phyloP scores from a whole-genome alignment of 106 monocot species.

The Phalaenopsis aphrodite region DNA sequence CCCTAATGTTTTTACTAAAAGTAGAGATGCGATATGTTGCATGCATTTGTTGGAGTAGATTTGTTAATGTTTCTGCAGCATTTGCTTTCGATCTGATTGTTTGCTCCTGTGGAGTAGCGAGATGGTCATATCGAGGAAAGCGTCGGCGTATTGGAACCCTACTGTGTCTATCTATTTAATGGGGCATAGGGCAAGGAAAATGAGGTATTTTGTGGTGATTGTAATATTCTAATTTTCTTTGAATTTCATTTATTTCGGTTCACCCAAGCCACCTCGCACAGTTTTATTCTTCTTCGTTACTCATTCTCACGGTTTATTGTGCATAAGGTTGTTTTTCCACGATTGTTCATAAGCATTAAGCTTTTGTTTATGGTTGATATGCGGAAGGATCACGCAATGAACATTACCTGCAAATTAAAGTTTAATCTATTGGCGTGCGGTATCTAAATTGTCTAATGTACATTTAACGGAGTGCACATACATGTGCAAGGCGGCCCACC shows the following conservation, averaged over 20 bases:
- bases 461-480: too few species aligned
- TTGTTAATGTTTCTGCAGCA: not conserved
- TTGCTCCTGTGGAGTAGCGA: conserved; percentile 4
- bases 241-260: not conserved
- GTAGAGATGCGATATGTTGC: too few species aligned
- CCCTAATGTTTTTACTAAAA: not conserved
- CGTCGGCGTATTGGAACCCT: not conserved
- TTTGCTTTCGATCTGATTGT: not conserved
- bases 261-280: not conserved
- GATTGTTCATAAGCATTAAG: not conserved
- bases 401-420: too few species aligned
- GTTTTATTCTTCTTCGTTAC: not conserved
- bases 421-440: too few species aligned
- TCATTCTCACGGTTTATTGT: not conserved
- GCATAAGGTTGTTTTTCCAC: not conserved
- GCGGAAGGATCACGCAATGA: too few species aligned
- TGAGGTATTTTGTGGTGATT: not conserved
- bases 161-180: not conserved
- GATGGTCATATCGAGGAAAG: not conserved
- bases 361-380: not conserved
- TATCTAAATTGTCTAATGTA: too few species aligned
- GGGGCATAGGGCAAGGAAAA: not conserved
- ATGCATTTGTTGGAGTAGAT: not conserved
- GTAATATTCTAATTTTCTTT: not conserved
- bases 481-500: too few species aligned